Base-by-base conservation (phyloP, 73 alveolate species). In the Durusdinium trenchii region DNA sequence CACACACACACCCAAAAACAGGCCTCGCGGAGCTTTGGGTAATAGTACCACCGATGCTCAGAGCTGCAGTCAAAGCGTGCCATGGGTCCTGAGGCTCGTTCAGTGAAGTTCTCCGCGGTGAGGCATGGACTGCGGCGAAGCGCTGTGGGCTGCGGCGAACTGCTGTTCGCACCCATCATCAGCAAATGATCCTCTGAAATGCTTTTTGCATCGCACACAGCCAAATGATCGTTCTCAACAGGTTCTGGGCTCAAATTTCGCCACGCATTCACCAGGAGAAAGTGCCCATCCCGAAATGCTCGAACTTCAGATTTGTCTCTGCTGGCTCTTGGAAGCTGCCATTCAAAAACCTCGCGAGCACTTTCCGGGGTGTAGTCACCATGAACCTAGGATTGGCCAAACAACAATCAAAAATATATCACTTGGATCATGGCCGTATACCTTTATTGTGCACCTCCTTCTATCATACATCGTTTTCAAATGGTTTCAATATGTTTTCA, bases 331-430 rank as follows among this genome's bases (percentile, higher is more conserved):
- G 57, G 50, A 28, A 84, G 76, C 43, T 84, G 94, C 94, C 94
- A 84, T 51, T 84, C 94, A 38, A 84, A 84, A 52, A 84, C 36
- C 76, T 84, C 94, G 5, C 9, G 42, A 1, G 94, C 94, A 20
- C 94, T 84, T 40, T 50, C 36, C 36, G 94, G 78, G 23, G 94
- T 84, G 51, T 84, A 84, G 94, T 84, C 94, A 23, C 94, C 75
- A 51, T 84, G 94, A 32, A 81, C 91, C 91, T 81, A 9, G 46
- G 6, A 0, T 35, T 7, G 36, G 26, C 9, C 3, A 1, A 30
- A n/a, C n/a, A n/a, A n/a, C n/a, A n/a, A n/a, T n/a, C 23, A 28
- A 46, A 43, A 36, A 16, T 57, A 57, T 16, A 57, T 57, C 12
- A 57, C 12, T 23, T 57, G 30, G 1, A 60, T 60, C 73, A 57